These are phyloP conservation scores for Naganishia sp. DNA, from an alignment of 1,284 basidiomycete species.

Conservation along the genomic window DNA sequence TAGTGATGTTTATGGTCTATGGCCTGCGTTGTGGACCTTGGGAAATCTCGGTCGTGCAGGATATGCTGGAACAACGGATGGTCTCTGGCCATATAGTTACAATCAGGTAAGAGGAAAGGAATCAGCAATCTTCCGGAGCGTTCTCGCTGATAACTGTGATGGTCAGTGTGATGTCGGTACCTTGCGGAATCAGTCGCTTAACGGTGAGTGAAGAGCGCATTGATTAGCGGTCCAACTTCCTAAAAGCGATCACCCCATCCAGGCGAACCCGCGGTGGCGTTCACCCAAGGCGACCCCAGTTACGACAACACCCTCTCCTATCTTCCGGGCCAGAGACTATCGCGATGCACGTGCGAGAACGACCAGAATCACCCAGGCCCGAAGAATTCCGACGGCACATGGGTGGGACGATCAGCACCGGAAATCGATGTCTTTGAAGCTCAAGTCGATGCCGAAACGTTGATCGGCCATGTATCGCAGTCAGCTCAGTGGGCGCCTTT, in stretches of 20 bases:
- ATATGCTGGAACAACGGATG: constrained; percentile 55
- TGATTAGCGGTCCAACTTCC: constrained; percentile 6
- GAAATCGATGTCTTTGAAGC: constrained; percentile 85
- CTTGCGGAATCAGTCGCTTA: constrained; percentile 59
- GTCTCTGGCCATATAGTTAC: constrained; percentile 60
- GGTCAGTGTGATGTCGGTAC: constrained; percentile 58
- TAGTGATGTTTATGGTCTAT: constrained; percentile 65
- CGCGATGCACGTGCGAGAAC: constrained; percentile 74
- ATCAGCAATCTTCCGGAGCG: too few relatives aligned
- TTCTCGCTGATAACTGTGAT: too few relatives aligned
- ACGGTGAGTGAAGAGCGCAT: constrained; percentile 38
- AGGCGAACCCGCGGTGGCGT: constrained; percentile 40
- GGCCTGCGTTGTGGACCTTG: constrained; percentile 61
- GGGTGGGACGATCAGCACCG: constrained; percentile 76
- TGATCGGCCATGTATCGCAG: constrained; percentile 44
- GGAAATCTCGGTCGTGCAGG: constrained; percentile 52
- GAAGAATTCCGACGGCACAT: constrained; percentile 64
- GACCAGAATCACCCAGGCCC: constrained; percentile 80
- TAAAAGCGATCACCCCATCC: constrained; percentile 20
- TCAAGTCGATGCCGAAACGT: constrained; percentile 44
- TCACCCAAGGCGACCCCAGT: constrained; percentile 44
- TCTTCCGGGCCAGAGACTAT: constrained; percentile 78
- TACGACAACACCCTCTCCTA: constrained; percentile 56
- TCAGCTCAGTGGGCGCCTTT: constrained; percentile 53
- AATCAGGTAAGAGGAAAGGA: constrained; percentile 36